Percentiles rank a stretch among this genome's conserved stretches.
Conservation (phyloP, 371 early-diverging fungal species). For the Apophysomyces trapeziformis region DNA sequence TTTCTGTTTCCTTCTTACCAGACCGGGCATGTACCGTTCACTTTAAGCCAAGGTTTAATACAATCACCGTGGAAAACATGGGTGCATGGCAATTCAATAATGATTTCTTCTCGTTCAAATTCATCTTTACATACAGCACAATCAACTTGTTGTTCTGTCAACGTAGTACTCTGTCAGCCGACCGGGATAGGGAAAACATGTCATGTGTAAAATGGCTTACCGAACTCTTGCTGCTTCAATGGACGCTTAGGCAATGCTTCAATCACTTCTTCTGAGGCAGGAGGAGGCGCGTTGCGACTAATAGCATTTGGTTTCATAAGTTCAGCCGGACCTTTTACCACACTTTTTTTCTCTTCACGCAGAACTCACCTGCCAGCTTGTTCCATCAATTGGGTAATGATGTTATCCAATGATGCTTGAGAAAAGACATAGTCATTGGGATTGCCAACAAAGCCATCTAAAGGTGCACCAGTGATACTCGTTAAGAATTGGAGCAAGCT, state of each 20-base stretch:
- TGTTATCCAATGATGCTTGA: constrained; percentile 71
- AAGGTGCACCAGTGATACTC: constrained; percentile 35
- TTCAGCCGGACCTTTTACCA: neutral
- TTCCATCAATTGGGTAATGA: constrained; percentile 83
- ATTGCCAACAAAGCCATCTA: constrained; percentile 52
- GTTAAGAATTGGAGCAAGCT: constrained; percentile 46
- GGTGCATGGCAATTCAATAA: constrained; percentile 74
- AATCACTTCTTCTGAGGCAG: constrained; percentile 70
- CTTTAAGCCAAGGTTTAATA: constrained; percentile 88
- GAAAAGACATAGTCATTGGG: constrained; percentile 70
- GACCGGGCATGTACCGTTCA: constrained; percentile 89
- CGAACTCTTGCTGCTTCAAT: constrained; percentile 57
- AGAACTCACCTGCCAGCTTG: constrained; percentile 56
- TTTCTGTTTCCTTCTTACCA: constrained; percentile 59
- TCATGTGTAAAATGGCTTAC: constrained; percentile 21
- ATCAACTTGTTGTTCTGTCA: constrained; percentile 47
- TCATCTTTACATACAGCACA: constrained; percentile 88
- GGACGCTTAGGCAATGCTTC: constrained; percentile 50
- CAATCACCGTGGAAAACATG: constrained; percentile 89
- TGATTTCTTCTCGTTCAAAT: constrained; percentile 61
- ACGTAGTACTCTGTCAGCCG: neutral
- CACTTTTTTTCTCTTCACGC: neutral
- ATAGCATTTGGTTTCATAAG: constrained; percentile 1
- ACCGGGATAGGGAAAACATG: neutral
- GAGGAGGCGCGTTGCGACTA: constrained; percentile 68